These are phyloP conservation scores for Orbilia oligospora DNA, from an alignment of 2,329 filamentous ascomycete genomes.

Conservation along the genomic window DNA sequence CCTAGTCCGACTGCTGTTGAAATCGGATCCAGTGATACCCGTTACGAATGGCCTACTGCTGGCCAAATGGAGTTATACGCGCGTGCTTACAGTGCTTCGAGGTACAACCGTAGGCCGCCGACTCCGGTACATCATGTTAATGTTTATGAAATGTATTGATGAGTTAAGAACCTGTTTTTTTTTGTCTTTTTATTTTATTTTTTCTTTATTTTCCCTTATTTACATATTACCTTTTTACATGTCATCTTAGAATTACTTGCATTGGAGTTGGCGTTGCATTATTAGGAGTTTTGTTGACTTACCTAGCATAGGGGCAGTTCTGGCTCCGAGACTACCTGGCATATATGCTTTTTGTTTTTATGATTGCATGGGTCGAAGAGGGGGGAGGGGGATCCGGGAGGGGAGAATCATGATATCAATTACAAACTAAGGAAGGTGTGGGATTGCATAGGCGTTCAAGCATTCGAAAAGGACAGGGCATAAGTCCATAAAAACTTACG, in stretches of 20 bases:
- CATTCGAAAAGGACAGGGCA: no score
- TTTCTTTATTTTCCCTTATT: background rate
- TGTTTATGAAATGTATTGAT: conserved; percentile 1
- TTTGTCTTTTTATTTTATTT: background rate
- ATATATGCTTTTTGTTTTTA: background rate
- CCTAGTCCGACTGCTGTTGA: background rate
- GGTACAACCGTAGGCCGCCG: background rate
- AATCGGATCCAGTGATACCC: background rate
- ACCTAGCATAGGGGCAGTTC: no score
- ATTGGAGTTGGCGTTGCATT: background rate
- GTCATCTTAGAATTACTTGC: background rate
- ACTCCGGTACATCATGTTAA: background rate
- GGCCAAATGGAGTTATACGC: background rate
- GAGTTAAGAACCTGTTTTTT: background rate
- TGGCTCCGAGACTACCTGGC: no score
- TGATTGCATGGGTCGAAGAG: background rate
- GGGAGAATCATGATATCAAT: no score
- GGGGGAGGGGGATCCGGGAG: no score
- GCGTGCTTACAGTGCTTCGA: background rate
- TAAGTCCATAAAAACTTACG: no score
- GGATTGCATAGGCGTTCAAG: no score
- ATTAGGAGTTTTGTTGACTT: background rate
- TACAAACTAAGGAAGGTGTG: no score
- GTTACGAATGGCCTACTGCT: background rate
- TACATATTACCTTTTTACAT: background rate